Evolutionary conservation across 371 early-diverging fungal species (phyloP).

Genomic region (Lichtheimia corymbifera): DNA sequence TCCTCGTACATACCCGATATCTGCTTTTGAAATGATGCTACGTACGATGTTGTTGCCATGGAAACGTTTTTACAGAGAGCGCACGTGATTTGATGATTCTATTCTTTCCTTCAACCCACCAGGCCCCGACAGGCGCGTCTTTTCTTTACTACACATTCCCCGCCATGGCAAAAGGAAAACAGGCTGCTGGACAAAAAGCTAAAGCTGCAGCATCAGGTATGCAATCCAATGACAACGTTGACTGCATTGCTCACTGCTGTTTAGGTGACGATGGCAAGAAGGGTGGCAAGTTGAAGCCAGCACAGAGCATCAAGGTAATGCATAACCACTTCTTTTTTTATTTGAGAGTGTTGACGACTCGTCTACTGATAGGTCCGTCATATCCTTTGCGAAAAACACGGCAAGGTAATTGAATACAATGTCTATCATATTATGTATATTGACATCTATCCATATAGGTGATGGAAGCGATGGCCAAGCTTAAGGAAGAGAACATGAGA

Average conservation of each 20-base stretch:
- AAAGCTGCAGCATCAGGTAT: conserved; percentile 26
- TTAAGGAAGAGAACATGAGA: conserved; percentile 57
- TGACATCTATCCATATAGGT: conserved; percentile 11
- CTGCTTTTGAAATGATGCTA: no score
- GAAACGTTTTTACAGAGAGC: no score
- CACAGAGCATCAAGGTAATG: conserved; percentile 68
- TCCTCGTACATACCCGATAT: no score
- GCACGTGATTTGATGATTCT: no score
- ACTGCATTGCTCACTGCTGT: background rate
- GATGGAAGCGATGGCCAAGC: conserved; percentile 63
- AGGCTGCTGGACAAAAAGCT: conserved; percentile 42
- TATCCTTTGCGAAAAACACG: conserved; percentile 85
- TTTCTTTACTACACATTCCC: background rate
- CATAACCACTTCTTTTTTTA: background rate
- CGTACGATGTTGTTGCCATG: no score
- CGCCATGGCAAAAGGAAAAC: conserved; percentile 53
- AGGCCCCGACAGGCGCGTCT: background rate
- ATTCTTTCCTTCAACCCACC: no score
- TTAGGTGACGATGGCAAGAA: conserved; percentile 34
- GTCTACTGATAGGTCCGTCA: conserved; percentile 64
- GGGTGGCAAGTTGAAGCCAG: conserved; percentile 72
- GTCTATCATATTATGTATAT: no score
- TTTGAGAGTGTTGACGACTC: background rate
- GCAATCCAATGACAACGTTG: background rate
- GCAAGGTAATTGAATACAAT: conserved; percentile 44